These are phyloP conservation scores for Meripilus lineatus DNA, from an alignment of 1,284 basidiomycete species.

Conservation along the genomic window DNA sequence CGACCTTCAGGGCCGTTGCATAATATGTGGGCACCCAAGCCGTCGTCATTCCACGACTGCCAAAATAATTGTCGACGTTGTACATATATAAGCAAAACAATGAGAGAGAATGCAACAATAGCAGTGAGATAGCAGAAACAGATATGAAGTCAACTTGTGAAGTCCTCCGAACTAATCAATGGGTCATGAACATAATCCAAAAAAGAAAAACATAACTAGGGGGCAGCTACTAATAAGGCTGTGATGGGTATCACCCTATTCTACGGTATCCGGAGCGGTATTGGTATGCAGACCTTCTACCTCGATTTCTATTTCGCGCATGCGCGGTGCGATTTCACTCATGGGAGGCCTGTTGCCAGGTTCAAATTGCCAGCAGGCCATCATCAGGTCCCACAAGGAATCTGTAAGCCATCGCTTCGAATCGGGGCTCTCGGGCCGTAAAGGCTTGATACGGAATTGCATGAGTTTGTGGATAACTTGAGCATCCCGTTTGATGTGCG, in stretches of 20 bases:
- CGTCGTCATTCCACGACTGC: too few relatives aligned
- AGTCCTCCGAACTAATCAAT: not conserved
- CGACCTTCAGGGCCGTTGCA: too few relatives aligned
- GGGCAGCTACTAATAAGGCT: not conserved
- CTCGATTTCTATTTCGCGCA: constrained; percentile 5
- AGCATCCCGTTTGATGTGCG: constrained; percentile 40
- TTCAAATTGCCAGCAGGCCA: constrained; percentile 5
- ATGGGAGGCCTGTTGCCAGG: constrained; percentile 7
- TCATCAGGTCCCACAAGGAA: constrained; percentile 11
- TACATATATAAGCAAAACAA: too few relatives aligned
- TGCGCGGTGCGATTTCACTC: constrained; percentile 1
- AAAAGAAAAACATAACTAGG: not conserved
- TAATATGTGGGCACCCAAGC: too few relatives aligned
- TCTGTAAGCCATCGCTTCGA: constrained; percentile 36
- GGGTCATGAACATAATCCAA: not conserved
- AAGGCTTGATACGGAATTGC: constrained; percentile 31
- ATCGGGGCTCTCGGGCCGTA: constrained; percentile 29
- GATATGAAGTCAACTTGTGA: not conserved
- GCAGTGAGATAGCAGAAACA: not conserved
- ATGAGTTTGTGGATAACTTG: constrained; percentile 42
- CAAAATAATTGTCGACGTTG: too few relatives aligned
- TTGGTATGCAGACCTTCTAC: not conserved
- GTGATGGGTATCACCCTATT: not conserved
- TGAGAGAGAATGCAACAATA: too few relatives aligned
- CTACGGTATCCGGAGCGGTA: not conserved